Evolutionary conservation across 139 green algal genomes (phyloP).

Genomic region (Picochlorum sp.): DNA sequence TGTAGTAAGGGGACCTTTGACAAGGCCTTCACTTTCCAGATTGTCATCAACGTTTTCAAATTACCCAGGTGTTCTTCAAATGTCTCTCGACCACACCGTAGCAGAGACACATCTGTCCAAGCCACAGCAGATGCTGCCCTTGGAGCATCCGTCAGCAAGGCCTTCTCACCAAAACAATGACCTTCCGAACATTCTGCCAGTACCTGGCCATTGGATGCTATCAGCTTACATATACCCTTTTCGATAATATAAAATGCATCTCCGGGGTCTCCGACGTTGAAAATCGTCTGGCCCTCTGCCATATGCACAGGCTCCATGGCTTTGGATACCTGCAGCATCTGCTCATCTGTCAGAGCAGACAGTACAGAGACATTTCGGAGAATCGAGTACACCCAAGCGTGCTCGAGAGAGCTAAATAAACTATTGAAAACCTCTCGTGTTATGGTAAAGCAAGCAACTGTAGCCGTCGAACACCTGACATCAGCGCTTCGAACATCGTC

Average conservation of each 20-base stretch:
- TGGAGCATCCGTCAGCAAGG: constrained; percentile 61
- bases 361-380: constrained; percentile 76
- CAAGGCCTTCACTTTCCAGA: constrained; percentile 79
- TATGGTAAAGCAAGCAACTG: constrained; percentile 53
- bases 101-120: constrained; percentile 26
- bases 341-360: constrained; percentile 55
- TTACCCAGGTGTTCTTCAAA: constrained; percentile 61
- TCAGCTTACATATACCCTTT: constrained; percentile 63
- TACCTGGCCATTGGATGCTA: constrained; percentile 34
- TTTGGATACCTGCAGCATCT: constrained; percentile 68
- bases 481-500: constrained; percentile 25
- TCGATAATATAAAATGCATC: constrained; percentile 85
- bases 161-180: constrained; percentile 85
- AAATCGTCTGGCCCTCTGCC: constrained; percentile 40
- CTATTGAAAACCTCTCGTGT: constrained; percentile 50
- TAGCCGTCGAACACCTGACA: constrained; percentile 4
- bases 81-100: constrained; percentile 51
- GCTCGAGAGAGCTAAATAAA: constrained; percentile 75
- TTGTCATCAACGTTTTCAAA: constrained; percentile 62
- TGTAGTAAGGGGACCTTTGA: constrained; percentile 72
- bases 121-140: constrained; percentile 37
- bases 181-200: constrained; percentile 54
- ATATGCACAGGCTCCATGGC: constrained; percentile 36
- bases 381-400: constrained; percentile 74
- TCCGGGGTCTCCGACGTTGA: constrained; percentile 39